These are phyloP conservation scores for Lasiodiplodia hormozganensis DNA, from an alignment of 2,329 filamentous ascomycete genomes.

Conservation along the genomic window DNA sequence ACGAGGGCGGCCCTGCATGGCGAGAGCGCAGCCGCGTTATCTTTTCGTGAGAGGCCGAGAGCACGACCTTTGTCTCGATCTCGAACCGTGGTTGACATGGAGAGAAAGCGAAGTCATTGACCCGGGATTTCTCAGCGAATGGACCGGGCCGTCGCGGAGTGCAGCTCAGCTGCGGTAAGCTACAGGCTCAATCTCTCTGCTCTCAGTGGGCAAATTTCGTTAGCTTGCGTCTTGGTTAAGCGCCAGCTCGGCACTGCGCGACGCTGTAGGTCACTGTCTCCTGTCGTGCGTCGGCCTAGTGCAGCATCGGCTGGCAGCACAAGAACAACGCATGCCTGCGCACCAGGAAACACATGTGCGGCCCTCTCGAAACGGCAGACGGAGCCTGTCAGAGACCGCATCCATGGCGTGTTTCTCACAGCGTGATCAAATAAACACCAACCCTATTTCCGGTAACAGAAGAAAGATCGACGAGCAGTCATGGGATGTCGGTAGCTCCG, in stretches of 20 bases:
- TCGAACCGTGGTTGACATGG: background rate
- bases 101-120: background rate
- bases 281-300: slow-evolving; percentile 9
- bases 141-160: background rate
- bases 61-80: background rate
- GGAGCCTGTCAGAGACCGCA: background rate
- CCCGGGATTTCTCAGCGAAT: background rate
- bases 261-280: no score
- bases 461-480: background rate
- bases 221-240: background rate
- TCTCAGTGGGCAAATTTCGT: background rate
- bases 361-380: background rate
- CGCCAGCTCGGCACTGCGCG: background rate
- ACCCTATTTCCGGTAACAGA: background rate
- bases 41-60: background rate
- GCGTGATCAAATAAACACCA: background rate
- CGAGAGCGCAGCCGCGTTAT: background rate
- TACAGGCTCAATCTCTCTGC: no score
- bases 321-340: slow-evolving; percentile 1
- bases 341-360: background rate
- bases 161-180: no score
- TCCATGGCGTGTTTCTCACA: background rate
- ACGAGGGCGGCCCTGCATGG: background rate
- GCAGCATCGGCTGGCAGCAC: slow-evolving; percentile 21
- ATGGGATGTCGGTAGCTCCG: background rate